Percentiles rank a stretch among this genome's conserved stretches.
Conservation (phyloP, 495 filamentous ascomycete species). For the Aspergillus cavernicola region DNA sequence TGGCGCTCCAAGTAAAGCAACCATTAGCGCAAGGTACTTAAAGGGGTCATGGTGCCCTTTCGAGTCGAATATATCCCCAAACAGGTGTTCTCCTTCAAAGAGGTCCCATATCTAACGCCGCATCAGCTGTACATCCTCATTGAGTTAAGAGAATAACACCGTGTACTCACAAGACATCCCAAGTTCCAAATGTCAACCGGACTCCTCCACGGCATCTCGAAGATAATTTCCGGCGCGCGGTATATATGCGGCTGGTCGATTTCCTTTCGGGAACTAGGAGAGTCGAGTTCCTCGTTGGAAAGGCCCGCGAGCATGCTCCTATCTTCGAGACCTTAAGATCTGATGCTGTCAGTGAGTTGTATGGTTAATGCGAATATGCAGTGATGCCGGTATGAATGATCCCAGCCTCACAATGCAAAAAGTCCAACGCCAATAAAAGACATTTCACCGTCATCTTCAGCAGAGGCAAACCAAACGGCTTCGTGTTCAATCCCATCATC, state of each 20-base stretch:
- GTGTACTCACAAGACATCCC: slow-evolving; percentile 38
- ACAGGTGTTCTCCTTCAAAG: slow-evolving; percentile 43
- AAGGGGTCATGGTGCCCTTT: slow-evolving; percentile 30
- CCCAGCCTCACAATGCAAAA: slow-evolving; percentile 36
- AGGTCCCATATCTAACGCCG: slow-evolving; percentile 42
- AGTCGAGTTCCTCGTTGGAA: slow-evolving; percentile 18
- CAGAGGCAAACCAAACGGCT: slow-evolving; percentile 24
- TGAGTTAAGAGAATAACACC: no score
- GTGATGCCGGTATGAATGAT: slow-evolving; percentile 43
- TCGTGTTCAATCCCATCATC: slow-evolving; percentile 28
- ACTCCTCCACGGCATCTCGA: slow-evolving; percentile 38
- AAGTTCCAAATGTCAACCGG: slow-evolving; percentile 42
- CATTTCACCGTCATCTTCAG: slow-evolving; percentile 29
- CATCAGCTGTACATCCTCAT: no score
- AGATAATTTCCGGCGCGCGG: slow-evolving; percentile 41
- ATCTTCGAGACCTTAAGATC: slow-evolving; percentile 29
- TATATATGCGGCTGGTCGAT: slow-evolving; percentile 28
- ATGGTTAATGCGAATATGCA: background rate
- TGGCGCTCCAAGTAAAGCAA: slow-evolving; percentile 42
- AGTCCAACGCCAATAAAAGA: slow-evolving; percentile 39
- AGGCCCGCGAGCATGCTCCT: slow-evolving; percentile 27
- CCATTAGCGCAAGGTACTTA: slow-evolving; percentile 40
- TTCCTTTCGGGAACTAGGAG: slow-evolving; percentile 27
- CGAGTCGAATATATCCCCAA: slow-evolving; percentile 32
- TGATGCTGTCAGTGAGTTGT: slow-evolving; percentile 12